Percentiles rank a stretch among this genome's conserved stretches.
phyloP scores from a whole-genome alignment of 2,329 filamentous ascomycete species.

The Fusarium luffae region DNA sequence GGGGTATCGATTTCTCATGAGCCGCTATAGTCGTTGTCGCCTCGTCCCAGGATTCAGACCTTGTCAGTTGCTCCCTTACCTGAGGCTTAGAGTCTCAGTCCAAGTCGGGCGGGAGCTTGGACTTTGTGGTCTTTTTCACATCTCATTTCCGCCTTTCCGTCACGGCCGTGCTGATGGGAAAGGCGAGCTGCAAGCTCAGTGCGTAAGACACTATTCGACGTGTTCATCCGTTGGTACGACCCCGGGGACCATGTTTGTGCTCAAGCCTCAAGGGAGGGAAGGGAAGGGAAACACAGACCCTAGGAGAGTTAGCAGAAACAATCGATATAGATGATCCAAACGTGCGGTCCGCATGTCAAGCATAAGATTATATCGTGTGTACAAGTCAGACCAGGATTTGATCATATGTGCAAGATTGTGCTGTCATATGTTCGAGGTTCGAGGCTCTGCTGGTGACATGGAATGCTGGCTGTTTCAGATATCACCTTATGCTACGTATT shows the following conservation, averaged over 20 bases:
- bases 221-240: conserved; percentile 39
- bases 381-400: neutral
- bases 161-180: conserved; percentile 33
- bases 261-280: conserved; percentile 7
- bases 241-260: conserved; percentile 23
- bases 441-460: conserved; percentile 6
- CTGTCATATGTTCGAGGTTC: neutral
- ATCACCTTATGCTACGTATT: neutral
- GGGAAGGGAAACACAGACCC: conserved; percentile 24
- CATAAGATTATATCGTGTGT: conserved; percentile 8
- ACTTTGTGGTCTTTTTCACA: conserved; percentile 36
- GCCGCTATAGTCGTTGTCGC: neutral
- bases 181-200: conserved; percentile 24
- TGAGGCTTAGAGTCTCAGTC: conserved; percentile 25
- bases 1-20: conserved; percentile 6
- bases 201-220: conserved; percentile 29
- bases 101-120: conserved; percentile 33
- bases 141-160: conserved; percentile 44
- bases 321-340: conserved; percentile 6
- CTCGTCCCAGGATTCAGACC: conserved; percentile 13
- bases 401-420: conserved; percentile 1
- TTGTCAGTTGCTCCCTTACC: conserved; percentile 26
- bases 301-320: conserved; percentile 15
- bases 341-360: conserved; percentile 2
- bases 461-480: neutral